A percentile compares a stretch with the other conserved stretches of the same genome.
Evolutionary conservation across 2,329 filamentous ascomycete genomes (phyloP).

Genomic region (Calonectria leucothoes): DNA sequence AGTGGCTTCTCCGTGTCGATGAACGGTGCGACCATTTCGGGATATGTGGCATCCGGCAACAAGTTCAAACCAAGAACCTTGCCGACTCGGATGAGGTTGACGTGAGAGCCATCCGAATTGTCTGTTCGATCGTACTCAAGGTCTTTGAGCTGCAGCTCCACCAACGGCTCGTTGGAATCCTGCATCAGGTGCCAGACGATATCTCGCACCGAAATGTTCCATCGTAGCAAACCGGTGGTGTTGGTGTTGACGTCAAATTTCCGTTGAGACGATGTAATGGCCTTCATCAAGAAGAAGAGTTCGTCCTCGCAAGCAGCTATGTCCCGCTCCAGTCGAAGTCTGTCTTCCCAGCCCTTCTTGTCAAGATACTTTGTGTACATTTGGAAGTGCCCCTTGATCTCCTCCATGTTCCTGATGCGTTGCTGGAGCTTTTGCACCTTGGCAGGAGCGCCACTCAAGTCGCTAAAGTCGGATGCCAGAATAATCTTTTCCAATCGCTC

Average conservation of each 20-base stretch:
- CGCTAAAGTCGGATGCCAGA: slow-evolving; percentile 97
- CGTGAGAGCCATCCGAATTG: slow-evolving; percentile 96
- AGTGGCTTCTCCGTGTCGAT: slow-evolving; percentile 72
- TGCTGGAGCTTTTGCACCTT: slow-evolving; percentile 94
- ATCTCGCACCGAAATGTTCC: slow-evolving; percentile 93
- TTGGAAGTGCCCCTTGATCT: slow-evolving; percentile 97
- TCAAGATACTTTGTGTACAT: slow-evolving; percentile 90
- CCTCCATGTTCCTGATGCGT: slow-evolving; percentile 91
- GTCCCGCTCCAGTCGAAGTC: slow-evolving; percentile 89
- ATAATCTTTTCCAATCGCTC: slow-evolving; percentile 98
- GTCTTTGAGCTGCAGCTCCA: slow-evolving; percentile 92
- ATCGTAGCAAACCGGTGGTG: slow-evolving; percentile 84
- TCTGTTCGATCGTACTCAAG: slow-evolving; percentile 95
- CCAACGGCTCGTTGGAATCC: slow-evolving; percentile 86
- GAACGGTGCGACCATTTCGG: slow-evolving; percentile 94
- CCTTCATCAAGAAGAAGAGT: slow-evolving; percentile 99
- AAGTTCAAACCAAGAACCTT: slow-evolving; percentile 91
- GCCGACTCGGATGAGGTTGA: slow-evolving; percentile 90
- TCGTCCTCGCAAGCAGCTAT: slow-evolving; percentile 93
- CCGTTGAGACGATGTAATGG: slow-evolving; percentile 94
- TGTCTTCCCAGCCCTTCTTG: slow-evolving; percentile 90
- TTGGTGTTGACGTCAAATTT: slow-evolving; percentile 80
- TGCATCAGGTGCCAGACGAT: slow-evolving; percentile 98
- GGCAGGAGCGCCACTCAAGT: slow-evolving; percentile 90
- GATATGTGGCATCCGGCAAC: slow-evolving; percentile 90